Base-by-base conservation (phyloP, 768 basidiomycete species). In the Boletus eberwhitei region DNA sequence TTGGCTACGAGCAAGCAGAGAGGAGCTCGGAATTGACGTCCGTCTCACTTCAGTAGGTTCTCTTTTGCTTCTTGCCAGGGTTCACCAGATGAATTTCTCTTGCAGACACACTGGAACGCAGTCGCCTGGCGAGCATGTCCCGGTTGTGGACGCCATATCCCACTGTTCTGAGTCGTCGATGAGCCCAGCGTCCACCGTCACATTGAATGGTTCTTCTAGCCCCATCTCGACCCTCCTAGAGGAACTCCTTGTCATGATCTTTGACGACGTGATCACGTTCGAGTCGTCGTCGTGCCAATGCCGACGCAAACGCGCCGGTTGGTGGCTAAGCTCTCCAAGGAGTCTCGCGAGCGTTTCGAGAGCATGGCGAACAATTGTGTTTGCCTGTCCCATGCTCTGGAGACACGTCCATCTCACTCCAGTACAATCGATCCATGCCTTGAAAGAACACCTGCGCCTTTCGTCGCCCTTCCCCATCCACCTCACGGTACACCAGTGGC, bases 231-330 rank as follows among this genome's bases (percentile, higher is more conserved):
- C 7, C 11, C 53, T 64, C 37, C 12, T 63, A 1, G 64, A 63
- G 37, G 64, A 64, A 38, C 44, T 64, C n/a, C 61, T 64, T 22
- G 7, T 63, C 34, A 55, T 64, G n/a, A 52, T 64, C 43, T 53
- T 66, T 47, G 53, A 60, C 31, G 53, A 57, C 9, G 55, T 66
- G 29, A 38, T 64, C 40, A 54, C 46, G 5, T 64, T 53, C 2
- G 55, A 55, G 39, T 53, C 52, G 5, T 48, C 38, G 2, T 44
- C 55, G 26, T 49, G 39, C 8, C 48, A 22, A 8, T 38, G 13
- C 37, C 41, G 12, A 11, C 21, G 46, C 13, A 56, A 35, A 32
- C n/a, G 19, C 2, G 7, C 52, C 6, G 47, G 40, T 11, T 42
- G 44, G 44, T 43, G 52, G 26, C 5, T 52, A 12, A 58, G 39